Percentiles rank a stretch among this genome's conserved stretches.
phyloP scores from a whole-genome alignment of 2,329 filamentous ascomycete species.

The Mycogone perniciosa region DNA sequence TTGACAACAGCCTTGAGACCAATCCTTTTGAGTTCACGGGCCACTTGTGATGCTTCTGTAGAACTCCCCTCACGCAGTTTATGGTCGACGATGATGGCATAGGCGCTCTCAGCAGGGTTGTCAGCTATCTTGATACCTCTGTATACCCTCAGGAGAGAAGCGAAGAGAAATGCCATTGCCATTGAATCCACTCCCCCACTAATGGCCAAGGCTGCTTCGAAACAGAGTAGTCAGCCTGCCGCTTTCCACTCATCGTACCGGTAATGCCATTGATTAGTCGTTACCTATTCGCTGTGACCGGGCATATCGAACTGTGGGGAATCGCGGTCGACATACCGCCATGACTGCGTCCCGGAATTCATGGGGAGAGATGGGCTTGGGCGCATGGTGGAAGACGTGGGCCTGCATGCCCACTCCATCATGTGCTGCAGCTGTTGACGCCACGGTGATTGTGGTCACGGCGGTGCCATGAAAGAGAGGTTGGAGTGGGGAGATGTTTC shows the following conservation, averaged over 20 bases:
- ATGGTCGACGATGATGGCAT: slow-evolving; percentile 53
- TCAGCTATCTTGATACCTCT: slow-evolving; percentile 37
- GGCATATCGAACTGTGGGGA: slow-evolving; percentile 33
- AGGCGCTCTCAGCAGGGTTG: slow-evolving; percentile 36
- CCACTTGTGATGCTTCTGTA: slow-evolving; percentile 46
- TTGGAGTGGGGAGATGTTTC: neutral
- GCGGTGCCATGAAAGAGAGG: slow-evolving; percentile 5
- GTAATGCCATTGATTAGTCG: neutral
- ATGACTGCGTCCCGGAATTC: slow-evolving; percentile 44
- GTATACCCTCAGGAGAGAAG: slow-evolving; percentile 33
- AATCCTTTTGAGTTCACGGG: slow-evolving; percentile 31
- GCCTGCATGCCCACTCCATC: slow-evolving; percentile 31
- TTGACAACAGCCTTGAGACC: slow-evolving; percentile 25
- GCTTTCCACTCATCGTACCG: neutral
- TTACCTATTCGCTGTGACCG: slow-evolving; percentile 37
- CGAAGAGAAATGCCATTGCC: slow-evolving; percentile 76
- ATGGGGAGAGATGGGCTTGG: slow-evolving; percentile 30
- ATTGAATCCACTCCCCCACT: slow-evolving; percentile 98
- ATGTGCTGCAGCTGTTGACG: slow-evolving; percentile 8
- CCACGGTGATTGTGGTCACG: slow-evolving; percentile 7
- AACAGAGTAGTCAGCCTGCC: neutral
- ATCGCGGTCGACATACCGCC: slow-evolving; percentile 44
- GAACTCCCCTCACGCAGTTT: slow-evolving; percentile 45
- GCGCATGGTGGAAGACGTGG: slow-evolving; percentile 31
- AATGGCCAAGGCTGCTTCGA: slow-evolving; percentile 60